Base-by-base conservation (phyloP, 495 filamentous ascomycete species). In the Aspergillus indologenus region DNA sequence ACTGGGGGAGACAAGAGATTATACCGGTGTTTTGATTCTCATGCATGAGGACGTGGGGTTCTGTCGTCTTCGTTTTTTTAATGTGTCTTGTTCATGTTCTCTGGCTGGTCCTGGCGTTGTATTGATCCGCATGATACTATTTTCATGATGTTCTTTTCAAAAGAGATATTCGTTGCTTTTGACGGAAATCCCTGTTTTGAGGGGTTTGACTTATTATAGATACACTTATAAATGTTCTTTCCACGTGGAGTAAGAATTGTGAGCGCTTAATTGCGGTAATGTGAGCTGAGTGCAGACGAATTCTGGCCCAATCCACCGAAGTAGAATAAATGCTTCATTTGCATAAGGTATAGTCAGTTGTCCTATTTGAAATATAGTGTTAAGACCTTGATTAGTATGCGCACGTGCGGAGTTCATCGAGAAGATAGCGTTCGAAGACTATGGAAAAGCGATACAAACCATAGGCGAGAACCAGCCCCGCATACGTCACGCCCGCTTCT, bases 71-170 rank as follows among this genome's bases (percentile, higher is more conserved):
- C 58, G 61, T 31, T 50, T 56, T 62, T 22, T n/a, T 14, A 29
- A 51, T 26, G 29, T 51, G 22, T 50, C 23, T 51, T 51, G 48
- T 18, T 51, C 48, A 59, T 68, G 62, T 56, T 68, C 66, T 71
- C 68, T 72, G 73, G 73, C 74, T 76, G 75, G 74, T 68, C 64
- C 71, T 68, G 75, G 75, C 74, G 74, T 67, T 65, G 65, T 74
- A 61, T 61, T 70, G 66, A 29, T 69, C 66, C 61, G 31, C 64
- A 48, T 53, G 65, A 49, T 40, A 40, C 12, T 40, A 6, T 40
- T 40, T 40, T 40, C 34, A 11, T 40, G 34, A 6, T 40, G 2
- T 14, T 9, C 12, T 11, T 11, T 40, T 40, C 34, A 15, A 40
- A 40, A 40, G 34, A 40, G 34, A 40, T 45, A 63, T n/a, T 61